Conservation (phyloP, 176 grass and related monocot species). For the Oryza meridionalis region DNA sequence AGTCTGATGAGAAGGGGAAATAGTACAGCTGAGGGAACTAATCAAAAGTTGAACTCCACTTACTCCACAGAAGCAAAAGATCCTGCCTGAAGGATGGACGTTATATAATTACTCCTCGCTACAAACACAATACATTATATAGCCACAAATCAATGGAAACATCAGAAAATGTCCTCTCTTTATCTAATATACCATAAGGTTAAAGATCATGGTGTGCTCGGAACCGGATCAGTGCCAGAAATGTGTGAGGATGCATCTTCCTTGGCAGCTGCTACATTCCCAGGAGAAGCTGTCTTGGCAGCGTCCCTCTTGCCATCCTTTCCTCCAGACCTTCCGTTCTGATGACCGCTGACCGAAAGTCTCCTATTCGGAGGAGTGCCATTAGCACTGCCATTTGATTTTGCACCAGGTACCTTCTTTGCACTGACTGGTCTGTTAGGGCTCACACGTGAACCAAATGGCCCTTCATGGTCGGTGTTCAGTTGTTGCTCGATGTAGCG, state of each 20-base stretch:
- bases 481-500: conserved; percentile 60
- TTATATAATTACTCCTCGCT: conserved; percentile 47
- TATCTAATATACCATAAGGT: conserved; percentile 58
- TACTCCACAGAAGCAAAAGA: conserved; percentile 36
- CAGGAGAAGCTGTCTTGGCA: conserved; percentile 39
- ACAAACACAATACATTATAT: conserved; percentile 57
- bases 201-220: conserved; percentile 69
- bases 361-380: conserved; percentile 72
- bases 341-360: conserved; percentile 66
- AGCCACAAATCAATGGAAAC: conserved; percentile 49
- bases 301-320: conserved; percentile 78
- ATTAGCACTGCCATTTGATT: conserved; percentile 66
- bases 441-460: conserved; percentile 65
- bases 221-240: conserved; percentile 52
- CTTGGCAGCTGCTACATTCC: conserved; percentile 38
- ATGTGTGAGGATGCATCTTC: conserved; percentile 54
- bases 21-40: conserved; percentile 21
- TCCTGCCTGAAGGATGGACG: conserved; percentile 17
- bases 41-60: conserved; percentile 38
- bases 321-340: conserved; percentile 56
- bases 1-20: conserved; percentile 26
- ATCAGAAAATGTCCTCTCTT: conserved; percentile 39
- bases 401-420: conserved; percentile 68
- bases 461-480: conserved; percentile 66
- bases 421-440: conserved; percentile 63